Evolutionary conservation across 139 green algal species (phyloP).

Genomic region (Ettlia oleoabundans): DNA sequence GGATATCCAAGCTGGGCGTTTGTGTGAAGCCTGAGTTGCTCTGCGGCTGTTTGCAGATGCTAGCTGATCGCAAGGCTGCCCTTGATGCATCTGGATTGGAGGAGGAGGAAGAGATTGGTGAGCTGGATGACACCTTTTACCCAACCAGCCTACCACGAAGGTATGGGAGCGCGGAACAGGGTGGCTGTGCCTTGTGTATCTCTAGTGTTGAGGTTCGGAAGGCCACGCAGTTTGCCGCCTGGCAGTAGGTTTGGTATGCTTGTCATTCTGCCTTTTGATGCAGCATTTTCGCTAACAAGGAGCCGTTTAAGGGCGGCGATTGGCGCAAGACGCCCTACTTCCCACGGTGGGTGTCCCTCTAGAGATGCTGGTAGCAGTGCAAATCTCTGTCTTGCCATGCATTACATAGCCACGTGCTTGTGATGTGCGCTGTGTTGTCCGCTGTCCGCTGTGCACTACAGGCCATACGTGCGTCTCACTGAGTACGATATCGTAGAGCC

Average conservation of each 20-base stretch:
- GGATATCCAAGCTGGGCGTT: not conserved
- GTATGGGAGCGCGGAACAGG: no score
- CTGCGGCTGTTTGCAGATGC: not conserved
- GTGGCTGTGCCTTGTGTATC: no score
- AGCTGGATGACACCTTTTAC: not conserved
- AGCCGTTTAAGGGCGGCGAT: constrained; percentile 67
- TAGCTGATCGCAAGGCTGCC: not conserved
- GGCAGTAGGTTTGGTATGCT: no score
- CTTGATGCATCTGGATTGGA: not conserved
- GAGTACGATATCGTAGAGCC: constrained; percentile 67
- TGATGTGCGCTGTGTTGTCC: no score
- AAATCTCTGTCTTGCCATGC: not conserved
- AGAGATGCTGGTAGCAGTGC: not conserved
- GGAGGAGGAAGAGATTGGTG: not conserved
- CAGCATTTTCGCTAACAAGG: constrained; percentile 57
- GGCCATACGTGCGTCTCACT: constrained; percentile 58
- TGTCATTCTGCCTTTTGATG: not conserved
- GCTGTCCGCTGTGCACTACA: no score
- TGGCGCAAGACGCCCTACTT: constrained; percentile 65
- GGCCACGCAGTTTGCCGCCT: no score
- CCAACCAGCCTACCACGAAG: not conserved
- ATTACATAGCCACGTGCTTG: no score
- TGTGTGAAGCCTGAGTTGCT: no score
- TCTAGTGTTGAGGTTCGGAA: no score
- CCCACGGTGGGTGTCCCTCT: constrained; percentile 38